Evolutionary conservation across 257 asterid genomes (phyloP).

Genomic region (Echites panduratus): DNA sequence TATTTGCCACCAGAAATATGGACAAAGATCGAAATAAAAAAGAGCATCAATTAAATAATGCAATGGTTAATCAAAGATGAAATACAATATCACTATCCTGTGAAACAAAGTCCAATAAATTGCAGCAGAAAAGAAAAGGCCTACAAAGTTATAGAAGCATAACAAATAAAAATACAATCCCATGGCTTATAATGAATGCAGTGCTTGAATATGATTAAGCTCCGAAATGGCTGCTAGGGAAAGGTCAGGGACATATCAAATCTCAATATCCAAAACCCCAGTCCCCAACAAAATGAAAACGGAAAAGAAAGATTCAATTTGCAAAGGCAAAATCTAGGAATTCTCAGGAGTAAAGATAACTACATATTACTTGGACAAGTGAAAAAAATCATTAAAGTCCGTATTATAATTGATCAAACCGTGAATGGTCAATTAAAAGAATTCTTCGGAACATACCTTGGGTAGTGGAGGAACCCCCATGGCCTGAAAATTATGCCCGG

Average conservation of each 20-base stretch:
- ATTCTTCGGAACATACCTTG: slow-evolving; percentile 41
- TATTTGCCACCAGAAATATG: neutral
- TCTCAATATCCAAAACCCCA: neutral
- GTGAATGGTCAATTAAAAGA: neutral
- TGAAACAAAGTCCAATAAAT: neutral
- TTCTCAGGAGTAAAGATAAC: neutral
- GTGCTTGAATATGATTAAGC: neutral
- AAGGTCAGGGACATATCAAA: neutral
- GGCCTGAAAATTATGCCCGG: slow-evolving; percentile 61
- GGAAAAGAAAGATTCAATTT: neutral
- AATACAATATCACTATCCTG: neutral
- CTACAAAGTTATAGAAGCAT: neutral
- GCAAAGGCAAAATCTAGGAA: neutral
- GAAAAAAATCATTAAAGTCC: neutral
- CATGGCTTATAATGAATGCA: neutral
- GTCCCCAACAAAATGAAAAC: neutral
- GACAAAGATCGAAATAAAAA: neutral
- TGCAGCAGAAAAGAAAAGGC: neutral
- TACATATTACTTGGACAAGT: neutral
- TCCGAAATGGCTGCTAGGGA: neutral
- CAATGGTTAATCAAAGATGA: neutral
- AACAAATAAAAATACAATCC: neutral
- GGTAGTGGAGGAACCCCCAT: slow-evolving; percentile 92
- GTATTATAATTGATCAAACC: neutral
- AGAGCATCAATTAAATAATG: neutral